phyloP scores from a whole-genome alignment of 1,139 yeast species.

The Scheffersomyces parashehatae region DNA sequence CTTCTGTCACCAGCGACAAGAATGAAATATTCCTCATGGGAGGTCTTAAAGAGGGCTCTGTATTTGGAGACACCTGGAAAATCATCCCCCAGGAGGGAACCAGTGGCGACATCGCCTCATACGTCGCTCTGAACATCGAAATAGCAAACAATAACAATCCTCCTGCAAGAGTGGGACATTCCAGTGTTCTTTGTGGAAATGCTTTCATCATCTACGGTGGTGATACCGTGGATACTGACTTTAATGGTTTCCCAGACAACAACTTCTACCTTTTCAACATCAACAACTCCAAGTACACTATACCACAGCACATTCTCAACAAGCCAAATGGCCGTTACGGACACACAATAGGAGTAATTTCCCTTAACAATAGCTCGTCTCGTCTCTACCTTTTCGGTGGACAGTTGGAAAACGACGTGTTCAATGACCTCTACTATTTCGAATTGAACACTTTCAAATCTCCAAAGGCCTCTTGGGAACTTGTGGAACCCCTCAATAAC shows the following conservation, averaged over 20 bases:
- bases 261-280: slow-evolving; percentile 86
- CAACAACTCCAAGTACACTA: slow-evolving; percentile 86
- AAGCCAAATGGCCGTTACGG: slow-evolving; percentile 95
- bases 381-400: slow-evolving; percentile 91
- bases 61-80: slow-evolving; percentile 94
- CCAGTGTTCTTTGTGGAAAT: slow-evolving; percentile 88
- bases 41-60: slow-evolving; percentile 89
- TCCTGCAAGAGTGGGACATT: slow-evolving; percentile 96
- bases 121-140: slow-evolving; percentile 65
- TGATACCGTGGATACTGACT: slow-evolving; percentile 85
- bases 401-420: slow-evolving; percentile 84
- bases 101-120: slow-evolving; percentile 28
- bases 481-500: slow-evolving; percentile 54
- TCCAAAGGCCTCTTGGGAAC: slow-evolving; percentile 82
- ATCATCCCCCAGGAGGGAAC: slow-evolving; percentile 47
- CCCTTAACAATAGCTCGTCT: slow-evolving; percentile 65
- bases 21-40: slow-evolving; percentile 91
- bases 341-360: slow-evolving; percentile 68
- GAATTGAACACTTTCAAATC: slow-evolving; percentile 87
- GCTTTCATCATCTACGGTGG: slow-evolving; percentile 97
- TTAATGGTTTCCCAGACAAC: slow-evolving; percentile 81
- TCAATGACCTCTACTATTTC: slow-evolving; percentile 81
- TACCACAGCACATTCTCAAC: slow-evolving; percentile 77
- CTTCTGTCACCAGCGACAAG: slow-evolving; percentile 71
- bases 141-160: slow-evolving; percentile 59